phyloP scores from a whole-genome alignment of 441 rosid species.

The Breynia disticha region DNA sequence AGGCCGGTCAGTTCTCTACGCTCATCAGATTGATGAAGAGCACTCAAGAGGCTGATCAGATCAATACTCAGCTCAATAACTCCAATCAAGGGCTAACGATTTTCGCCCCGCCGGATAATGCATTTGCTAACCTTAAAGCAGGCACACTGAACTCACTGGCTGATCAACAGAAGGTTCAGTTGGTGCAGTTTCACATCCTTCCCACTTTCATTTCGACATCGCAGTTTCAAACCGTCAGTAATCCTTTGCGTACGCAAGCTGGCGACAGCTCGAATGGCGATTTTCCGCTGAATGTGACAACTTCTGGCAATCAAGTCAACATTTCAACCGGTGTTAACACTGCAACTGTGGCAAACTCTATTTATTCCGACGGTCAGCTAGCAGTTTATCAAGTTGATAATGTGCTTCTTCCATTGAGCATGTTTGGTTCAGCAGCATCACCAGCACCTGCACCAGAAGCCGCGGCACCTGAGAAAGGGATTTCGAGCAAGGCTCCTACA shows the following conservation, averaged over 20 bases:
- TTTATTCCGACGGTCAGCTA: constrained; percentile 39
- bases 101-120: constrained; percentile 50
- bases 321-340: constrained; percentile 64
- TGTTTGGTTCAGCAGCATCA: constrained; percentile 40
- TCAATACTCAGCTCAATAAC: constrained; percentile 44
- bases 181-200: constrained; percentile 55
- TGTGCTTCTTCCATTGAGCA: constrained; percentile 57
- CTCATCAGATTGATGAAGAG: constrained; percentile 45
- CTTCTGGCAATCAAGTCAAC: constrained; percentile 77
- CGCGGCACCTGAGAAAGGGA: constrained; percentile 29
- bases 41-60: constrained; percentile 29
- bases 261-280: constrained; percentile 43
- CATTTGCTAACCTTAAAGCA: constrained; percentile 43
- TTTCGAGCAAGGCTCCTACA: constrained; percentile 37
- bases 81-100: constrained; percentile 58
- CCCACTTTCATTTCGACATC: constrained; percentile 46
- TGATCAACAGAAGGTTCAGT: constrained; percentile 43
- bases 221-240: constrained; percentile 73
- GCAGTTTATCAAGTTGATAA: constrained; percentile 77
- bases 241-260: constrained; percentile 66
- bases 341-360: constrained; percentile 56
- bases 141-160: constrained; percentile 50
- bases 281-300: constrained; percentile 64
- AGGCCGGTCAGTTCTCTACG: constrained; percentile 50
- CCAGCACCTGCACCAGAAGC: constrained; percentile 49